Conservation (phyloP, 352 stramenopile genomes). For the Phytophthora citricola region DNA sequence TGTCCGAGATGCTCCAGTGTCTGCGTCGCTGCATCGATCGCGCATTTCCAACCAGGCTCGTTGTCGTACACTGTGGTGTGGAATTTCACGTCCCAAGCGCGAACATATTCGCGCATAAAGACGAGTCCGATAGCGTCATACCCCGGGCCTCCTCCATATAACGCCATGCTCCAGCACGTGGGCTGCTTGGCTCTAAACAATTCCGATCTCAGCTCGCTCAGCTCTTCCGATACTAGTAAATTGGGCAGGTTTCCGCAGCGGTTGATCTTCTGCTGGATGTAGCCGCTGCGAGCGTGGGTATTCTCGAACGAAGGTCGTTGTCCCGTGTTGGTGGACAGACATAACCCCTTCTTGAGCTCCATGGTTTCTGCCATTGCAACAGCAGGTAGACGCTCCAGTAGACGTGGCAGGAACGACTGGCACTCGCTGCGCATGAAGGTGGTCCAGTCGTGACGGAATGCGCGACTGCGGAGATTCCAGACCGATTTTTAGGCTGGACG, state of each 20-base stretch:
- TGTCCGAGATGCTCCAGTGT: constrained; percentile 38
- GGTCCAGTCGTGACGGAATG: constrained; percentile 64
- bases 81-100: constrained; percentile 50
- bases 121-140: constrained; percentile 65
- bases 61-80: constrained; percentile 76
- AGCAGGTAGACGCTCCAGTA: constrained; percentile 45
- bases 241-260: constrained; percentile 72
- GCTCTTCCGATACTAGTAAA: constrained; percentile 58
- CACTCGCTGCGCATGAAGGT: constrained; percentile 55
- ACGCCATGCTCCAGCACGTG: constrained; percentile 48
- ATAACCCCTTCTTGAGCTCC: constrained; percentile 62
- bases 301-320: constrained; percentile 72
- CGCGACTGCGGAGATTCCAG: constrained; percentile 58
- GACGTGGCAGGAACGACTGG: constrained; percentile 41
- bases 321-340: constrained; percentile 70
- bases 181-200: constrained; percentile 48
- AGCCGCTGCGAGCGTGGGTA: constrained; percentile 58
- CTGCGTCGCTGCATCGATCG: constrained; percentile 42
- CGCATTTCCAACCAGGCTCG: constrained; percentile 60
- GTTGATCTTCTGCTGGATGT: constrained; percentile 76
- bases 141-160: constrained; percentile 70
- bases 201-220: constrained; percentile 56
- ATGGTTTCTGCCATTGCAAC: constrained; percentile 48
- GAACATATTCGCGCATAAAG: constrained; percentile 64
- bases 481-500: constrained; percentile 49